phyloP scores from a whole-genome alignment of 2,329 filamentous ascomycete genomes.

The Erysiphe pulchra region DNA sequence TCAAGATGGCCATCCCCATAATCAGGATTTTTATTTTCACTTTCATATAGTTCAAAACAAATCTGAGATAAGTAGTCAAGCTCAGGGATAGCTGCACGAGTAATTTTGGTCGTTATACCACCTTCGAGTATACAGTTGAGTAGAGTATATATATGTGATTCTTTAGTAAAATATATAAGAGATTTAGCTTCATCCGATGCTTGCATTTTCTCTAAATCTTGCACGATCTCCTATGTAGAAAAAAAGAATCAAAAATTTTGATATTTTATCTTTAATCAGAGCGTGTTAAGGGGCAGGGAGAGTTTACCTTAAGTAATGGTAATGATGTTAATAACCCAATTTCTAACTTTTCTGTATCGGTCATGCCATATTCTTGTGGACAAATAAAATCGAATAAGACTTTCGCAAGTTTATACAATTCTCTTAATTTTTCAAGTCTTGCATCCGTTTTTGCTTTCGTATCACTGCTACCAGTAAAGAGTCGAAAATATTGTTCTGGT shows the following conservation, averaged over 20 bases:
- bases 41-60: constrained; percentile 94
- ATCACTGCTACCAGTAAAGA: constrained; percentile 54
- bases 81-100: constrained; percentile 82
- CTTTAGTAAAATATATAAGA: constrained; percentile 98
- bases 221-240: constrained; percentile 53
- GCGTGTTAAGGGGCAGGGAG: neutral
- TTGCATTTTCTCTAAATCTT: constrained; percentile 90
- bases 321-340: constrained; percentile 87
- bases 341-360: constrained; percentile 88
- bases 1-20: constrained; percentile 10
- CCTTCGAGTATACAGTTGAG: constrained; percentile 96
- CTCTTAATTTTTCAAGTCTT: constrained; percentile 65
- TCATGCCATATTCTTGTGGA: constrained; percentile 93
- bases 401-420: constrained; percentile 83
- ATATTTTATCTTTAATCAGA: neutral
- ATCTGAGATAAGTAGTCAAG: constrained; percentile 95
- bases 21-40: constrained; percentile 32
- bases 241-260: constrained; percentile 2
- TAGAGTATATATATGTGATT: constrained; percentile 94
- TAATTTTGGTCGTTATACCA: constrained; percentile 90
- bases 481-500: constrained; percentile 51
- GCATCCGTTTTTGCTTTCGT: constrained; percentile 61
- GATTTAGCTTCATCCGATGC: constrained; percentile 82
- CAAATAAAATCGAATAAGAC: constrained; percentile 96
- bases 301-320: constrained; percentile 40